Base-by-base conservation (phyloP, 176 grass and related monocot genomes). In the Zoysia pacifica region DNA sequence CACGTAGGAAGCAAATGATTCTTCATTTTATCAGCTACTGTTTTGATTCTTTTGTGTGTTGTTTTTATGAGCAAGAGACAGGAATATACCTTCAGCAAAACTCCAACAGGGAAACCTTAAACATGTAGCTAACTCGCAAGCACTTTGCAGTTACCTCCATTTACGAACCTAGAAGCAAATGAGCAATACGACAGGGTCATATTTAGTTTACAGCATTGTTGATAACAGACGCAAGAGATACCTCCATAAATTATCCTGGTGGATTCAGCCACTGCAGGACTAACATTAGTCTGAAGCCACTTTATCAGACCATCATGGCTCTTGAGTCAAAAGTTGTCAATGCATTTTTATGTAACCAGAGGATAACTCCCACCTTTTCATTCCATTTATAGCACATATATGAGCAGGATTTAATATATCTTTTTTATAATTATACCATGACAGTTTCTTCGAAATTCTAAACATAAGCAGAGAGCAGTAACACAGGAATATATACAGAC, bases 231-330 rank as follows among this genome's bases (percentile, higher is more conserved):
- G 5, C 35, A 9, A 74, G 6, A 61, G 74, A 69, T 93, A 97
- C 93, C 93, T 87, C 90, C 90, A 85, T 97, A 97, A 70, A 93
- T 91, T 59, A 97, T 97, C 82, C 90, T 90, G 35, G 77, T 93
- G n/a, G 88, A 87, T 70, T 85, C 81, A 84, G 93, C 93, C 69
- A 93, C 83, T 70, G 89, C 77, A 83, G 83, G 39, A 54, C 86
- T 88, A 75, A 89, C 88, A 93, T 91, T 91, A 20, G 53, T 49
- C 19, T 59, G 49, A 8, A 97, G 85, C 90, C 88, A 97, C 84
- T 97, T 79, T 46, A 90, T 97, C 43, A 97, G 77, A 69, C 74
- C 86, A 80, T 79, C 74, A 67, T 97, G 93, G 69, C 28, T 28
- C 28, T 28, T 28, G 28, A 28, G 28, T 28, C 28, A 28, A 28